Conservation (phyloP, 768 basidiomycete species). For the Suillus tomentosus region DNA sequence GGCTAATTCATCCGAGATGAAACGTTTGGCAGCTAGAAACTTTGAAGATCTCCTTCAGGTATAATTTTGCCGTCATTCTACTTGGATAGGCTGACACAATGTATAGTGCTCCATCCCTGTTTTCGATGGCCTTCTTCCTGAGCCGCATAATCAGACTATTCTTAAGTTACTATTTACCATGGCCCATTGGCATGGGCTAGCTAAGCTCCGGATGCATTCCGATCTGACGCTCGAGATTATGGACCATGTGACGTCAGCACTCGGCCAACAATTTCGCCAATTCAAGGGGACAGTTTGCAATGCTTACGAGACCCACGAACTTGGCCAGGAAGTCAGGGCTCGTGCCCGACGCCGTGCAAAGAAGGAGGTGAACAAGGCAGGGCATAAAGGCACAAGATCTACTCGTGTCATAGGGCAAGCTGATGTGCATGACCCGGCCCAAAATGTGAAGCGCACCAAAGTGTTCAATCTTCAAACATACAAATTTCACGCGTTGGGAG, state of each 20-base stretch:
- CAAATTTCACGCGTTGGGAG: constrained; percentile 27
- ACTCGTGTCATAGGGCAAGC: too few species aligned
- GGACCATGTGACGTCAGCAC: neutral
- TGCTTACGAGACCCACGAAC: neutral
- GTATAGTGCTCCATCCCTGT: constrained; percentile 33
- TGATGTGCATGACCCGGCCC: too few species aligned
- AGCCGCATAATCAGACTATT: neutral
- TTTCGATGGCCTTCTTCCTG: constrained; percentile 29
- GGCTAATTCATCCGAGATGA: constrained; percentile 34
- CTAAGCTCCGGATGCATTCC: neutral
- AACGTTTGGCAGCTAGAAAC: constrained; percentile 35
- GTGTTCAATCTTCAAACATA: constrained; percentile 25
- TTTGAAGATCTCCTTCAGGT: constrained; percentile 40
- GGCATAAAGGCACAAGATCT: too few species aligned
- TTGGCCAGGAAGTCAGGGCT: neutral
- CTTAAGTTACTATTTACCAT: constrained; percentile 11
- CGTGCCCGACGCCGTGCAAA: neutral
- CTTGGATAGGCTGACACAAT: neutral
- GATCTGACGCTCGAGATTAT: neutral
- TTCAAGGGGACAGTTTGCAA: neutral
- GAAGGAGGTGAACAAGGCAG: constrained; percentile 7
- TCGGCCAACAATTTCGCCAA: neutral
- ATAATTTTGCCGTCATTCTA: neutral
- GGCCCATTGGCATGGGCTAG: constrained; percentile 19
- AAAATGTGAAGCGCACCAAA: neutral